A percentile compares a stretch with the other conserved stretches of the same genome.
Conservation (phyloP, 169 alveolate genomes). For the Plasmodium fragile region DNA sequence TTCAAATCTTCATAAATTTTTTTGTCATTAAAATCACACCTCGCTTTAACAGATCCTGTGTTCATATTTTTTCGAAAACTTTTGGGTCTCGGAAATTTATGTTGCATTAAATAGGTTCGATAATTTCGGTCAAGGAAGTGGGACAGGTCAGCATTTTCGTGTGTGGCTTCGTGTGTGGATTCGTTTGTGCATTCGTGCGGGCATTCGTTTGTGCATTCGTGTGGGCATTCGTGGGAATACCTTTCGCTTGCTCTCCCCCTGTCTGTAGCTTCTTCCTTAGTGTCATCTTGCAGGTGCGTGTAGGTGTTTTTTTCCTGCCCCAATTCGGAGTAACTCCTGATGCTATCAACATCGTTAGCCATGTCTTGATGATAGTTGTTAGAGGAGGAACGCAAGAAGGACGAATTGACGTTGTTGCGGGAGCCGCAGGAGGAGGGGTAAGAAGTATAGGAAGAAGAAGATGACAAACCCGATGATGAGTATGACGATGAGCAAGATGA, state of each 20-base stretch:
- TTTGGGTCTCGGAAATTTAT: constrained; percentile 51
- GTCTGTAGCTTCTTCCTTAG: not conserved
- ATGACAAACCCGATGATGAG: not conserved
- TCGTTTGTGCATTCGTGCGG: not conserved
- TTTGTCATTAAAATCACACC: constrained; percentile 72
- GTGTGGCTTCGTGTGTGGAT: not conserved
- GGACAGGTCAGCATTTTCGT: not conserved
- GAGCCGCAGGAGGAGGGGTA: not conserved
- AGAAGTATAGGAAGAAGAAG: not conserved
- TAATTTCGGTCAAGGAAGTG: constrained; percentile 36
- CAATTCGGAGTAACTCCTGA: not conserved
- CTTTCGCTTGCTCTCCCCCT: not conserved
- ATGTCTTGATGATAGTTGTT: not conserved
- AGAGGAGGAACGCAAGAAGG: not conserved
- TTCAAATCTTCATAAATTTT: constrained; percentile 68
- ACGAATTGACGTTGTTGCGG: not conserved
- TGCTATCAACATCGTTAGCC: not conserved
- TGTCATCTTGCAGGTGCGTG: not conserved
- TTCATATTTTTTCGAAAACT: constrained; percentile 51
- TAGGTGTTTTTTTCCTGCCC: not conserved
- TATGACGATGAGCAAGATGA: not conserved
- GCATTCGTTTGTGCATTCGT: not conserved
- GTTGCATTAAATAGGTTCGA: constrained; percentile 55
- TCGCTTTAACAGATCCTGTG: not conserved
- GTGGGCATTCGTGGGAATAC: not conserved